Conservation (phyloP, 345 rosid genomes). For the Ailanthus altissimus region DNA sequence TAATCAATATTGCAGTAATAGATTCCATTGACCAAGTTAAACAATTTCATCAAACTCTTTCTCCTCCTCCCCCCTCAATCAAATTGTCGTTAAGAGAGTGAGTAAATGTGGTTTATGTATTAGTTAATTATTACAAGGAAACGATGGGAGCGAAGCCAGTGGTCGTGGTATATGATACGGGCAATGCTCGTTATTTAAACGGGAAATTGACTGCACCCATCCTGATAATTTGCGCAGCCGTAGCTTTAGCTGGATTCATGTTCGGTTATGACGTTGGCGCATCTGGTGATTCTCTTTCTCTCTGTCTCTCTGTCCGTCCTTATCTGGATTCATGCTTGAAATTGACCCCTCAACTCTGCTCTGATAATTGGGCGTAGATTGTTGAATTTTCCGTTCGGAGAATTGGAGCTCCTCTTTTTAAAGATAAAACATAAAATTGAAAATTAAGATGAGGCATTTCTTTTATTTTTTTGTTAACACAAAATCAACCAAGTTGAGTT, state of each 20-base stretch:
- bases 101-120: background rate
- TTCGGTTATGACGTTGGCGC: slow-evolving; percentile 37
- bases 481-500: no score
- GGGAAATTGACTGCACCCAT: slow-evolving; percentile 12
- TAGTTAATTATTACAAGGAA: background rate
- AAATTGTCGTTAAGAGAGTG: background rate
- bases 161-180: background rate
- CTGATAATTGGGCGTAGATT: no score
- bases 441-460: no score
- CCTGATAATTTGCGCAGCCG: slow-evolving; percentile 24
- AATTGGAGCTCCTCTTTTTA: no score
- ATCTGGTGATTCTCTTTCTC: background rate
- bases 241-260: slow-evolving; percentile 35
- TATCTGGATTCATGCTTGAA: background rate
- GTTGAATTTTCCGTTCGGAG: no score
- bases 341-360: background rate
- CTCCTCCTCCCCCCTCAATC: background rate
- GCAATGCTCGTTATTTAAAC: background rate
- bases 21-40: no score
- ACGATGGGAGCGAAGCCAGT: background rate
- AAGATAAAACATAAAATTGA: no score
- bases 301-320: background rate
- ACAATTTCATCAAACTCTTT: no score
- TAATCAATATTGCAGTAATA: background rate
- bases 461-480: no score